Evolutionary conservation across 768 basidiomycete species (phyloP).

Genomic region (Peribolospora kevripleyi): DNA sequence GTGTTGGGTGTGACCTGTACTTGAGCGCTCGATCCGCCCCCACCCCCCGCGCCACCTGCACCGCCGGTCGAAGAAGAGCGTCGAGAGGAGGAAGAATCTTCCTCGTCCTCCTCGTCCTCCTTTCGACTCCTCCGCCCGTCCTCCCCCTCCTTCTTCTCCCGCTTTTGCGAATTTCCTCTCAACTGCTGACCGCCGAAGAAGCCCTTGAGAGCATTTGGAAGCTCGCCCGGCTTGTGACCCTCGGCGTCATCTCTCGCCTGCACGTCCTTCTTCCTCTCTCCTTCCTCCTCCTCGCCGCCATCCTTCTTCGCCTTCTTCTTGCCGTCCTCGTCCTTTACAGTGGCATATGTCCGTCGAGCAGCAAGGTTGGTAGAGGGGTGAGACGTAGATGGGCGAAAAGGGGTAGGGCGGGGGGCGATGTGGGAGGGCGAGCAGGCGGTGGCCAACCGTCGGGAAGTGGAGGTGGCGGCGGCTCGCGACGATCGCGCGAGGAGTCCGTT

Average conservation of each 20-base stretch:
- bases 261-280: background rate
- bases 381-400: too few relatives aligned
- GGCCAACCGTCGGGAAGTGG: too few relatives aligned
- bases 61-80: background rate
- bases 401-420: too few relatives aligned
- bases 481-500: too few relatives aligned
- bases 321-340: background rate
- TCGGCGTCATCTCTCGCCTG: background rate
- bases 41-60: background rate
- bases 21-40: conserved; percentile 1
- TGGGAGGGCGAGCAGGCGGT: too few relatives aligned
- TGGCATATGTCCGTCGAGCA: too few relatives aligned
- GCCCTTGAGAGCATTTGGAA: background rate
- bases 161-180: background rate
- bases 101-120: background rate
- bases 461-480: too few relatives aligned
- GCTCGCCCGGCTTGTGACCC: background rate
- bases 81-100: background rate
- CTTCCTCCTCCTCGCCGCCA: background rate
- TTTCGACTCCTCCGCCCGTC: background rate
- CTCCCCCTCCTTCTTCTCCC: background rate
- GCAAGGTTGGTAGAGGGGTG: too few relatives aligned
- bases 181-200: background rate
- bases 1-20: background rate
- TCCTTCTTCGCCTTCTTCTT: conserved; percentile 1